Evolutionary conservation across 148 eudicot genomes (phyloP).

Genomic region (Amaranthus cruentus): DNA sequence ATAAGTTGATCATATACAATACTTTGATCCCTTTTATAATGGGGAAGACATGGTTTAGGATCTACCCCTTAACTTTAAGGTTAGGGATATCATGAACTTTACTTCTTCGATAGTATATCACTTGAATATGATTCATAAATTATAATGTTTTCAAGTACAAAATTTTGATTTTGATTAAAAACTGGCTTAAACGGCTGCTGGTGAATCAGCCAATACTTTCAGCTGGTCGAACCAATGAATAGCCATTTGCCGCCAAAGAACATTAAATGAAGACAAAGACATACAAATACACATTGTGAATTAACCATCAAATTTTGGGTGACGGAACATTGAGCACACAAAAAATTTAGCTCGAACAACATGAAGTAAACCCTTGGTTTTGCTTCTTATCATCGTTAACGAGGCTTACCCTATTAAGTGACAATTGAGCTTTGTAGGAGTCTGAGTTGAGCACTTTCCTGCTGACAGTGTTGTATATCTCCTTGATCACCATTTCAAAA

Average conservation of each 20-base stretch:
- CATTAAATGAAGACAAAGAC: neutral
- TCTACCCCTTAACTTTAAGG: neutral
- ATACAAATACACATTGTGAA: neutral
- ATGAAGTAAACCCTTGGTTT: constrained; percentile 31
- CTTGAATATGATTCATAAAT: constrained; percentile 19
- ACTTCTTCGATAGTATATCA: constrained; percentile 3
- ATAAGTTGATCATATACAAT: constrained; percentile 14
- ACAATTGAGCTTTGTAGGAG: constrained; percentile 57
- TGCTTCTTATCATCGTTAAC: constrained; percentile 39
- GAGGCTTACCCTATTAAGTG: constrained; percentile 61
- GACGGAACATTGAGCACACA: neutral
- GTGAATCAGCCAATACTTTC: too few species aligned
- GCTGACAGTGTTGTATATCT: constrained; percentile 53
- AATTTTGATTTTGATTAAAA: neutral
- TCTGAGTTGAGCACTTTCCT: constrained; percentile 63
- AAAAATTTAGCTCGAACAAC: constrained; percentile 40
- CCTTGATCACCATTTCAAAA: constrained; percentile 56
- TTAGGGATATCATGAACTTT: constrained; percentile 17
- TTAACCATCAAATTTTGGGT: constrained; percentile 2
- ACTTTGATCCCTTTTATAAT: constrained; percentile 13
- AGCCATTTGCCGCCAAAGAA: neutral
- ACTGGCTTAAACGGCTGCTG: too few species aligned
- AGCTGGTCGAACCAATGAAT: too few species aligned
- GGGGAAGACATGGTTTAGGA: neutral
- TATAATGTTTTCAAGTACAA: constrained; percentile 10